A percentile compares a stretch with the other conserved stretches of the same genome.
Evolutionary conservation across 768 basidiomycete species (phyloP).

Genomic region (Boletus subcaerulescens): DNA sequence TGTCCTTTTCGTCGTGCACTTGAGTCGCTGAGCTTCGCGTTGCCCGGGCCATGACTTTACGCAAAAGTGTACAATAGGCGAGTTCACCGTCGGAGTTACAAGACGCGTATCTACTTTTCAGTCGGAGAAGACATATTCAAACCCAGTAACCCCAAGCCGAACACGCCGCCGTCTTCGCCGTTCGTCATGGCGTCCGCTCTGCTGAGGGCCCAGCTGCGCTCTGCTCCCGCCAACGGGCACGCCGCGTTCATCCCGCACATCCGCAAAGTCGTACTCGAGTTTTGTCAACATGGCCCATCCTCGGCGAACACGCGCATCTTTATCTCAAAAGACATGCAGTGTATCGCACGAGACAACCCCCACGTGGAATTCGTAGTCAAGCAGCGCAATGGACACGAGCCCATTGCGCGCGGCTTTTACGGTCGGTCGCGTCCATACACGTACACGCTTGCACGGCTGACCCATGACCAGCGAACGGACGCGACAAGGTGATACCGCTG

Average conservation of each 20-base stretch:
- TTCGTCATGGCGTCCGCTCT: slow-evolving; percentile 38
- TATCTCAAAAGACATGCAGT: slow-evolving; percentile 58
- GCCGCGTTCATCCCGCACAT: slow-evolving; percentile 69
- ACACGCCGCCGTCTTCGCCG: not conserved
- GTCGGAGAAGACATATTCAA: slow-evolving; percentile 15
- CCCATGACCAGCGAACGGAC: slow-evolving; percentile 64
- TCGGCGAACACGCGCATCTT: slow-evolving; percentile 70
- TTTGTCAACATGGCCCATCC: slow-evolving; percentile 79
- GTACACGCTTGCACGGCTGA: slow-evolving; percentile 7
- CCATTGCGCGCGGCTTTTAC: slow-evolving; percentile 82
- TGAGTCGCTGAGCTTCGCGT: slow-evolving; percentile 59
- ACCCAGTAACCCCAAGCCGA: slow-evolving; percentile 22
- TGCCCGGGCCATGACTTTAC: slow-evolving; percentile 64
- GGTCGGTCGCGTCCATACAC: slow-evolving; percentile 37
- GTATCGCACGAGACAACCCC: slow-evolving; percentile 68
- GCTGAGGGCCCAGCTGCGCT: slow-evolving; percentile 47
- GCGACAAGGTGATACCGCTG: slow-evolving; percentile 85
- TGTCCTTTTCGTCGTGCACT: slow-evolving; percentile 13
- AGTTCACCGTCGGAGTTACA: slow-evolving; percentile 16
- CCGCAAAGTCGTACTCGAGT: slow-evolving; percentile 88
- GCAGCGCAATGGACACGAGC: slow-evolving; percentile 71
- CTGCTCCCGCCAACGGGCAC: slow-evolving; percentile 73
- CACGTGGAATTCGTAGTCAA: slow-evolving; percentile 84
- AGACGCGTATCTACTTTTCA: slow-evolving; percentile 16
- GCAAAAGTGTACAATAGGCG: slow-evolving; percentile 18